phyloP scores from a whole-genome alignment of 345 rosid species.

The Sisymbrium altissimum region DNA sequence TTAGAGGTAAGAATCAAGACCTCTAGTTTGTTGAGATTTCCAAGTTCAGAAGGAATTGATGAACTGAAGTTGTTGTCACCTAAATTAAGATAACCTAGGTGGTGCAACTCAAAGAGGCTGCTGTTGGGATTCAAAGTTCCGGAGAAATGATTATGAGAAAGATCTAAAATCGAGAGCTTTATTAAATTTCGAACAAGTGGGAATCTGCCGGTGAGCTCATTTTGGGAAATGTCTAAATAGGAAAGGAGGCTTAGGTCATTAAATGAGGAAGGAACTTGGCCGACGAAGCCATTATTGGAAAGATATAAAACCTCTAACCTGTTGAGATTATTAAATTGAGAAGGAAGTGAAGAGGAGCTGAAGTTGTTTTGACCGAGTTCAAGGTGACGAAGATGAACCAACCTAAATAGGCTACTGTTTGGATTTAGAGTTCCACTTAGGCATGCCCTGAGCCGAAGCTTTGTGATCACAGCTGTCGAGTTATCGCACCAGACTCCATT shows the following conservation, averaged over 20 bases:
- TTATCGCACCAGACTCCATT: conserved; percentile 12
- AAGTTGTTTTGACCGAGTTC: background rate
- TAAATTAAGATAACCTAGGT: background rate
- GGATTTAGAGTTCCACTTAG: conserved; percentile 5
- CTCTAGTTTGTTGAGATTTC: background rate
- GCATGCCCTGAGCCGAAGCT: background rate
- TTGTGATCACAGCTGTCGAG: background rate
- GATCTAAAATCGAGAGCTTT: background rate
- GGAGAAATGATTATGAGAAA: background rate
- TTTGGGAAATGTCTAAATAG: background rate
- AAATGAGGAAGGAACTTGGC: conserved; percentile 3
- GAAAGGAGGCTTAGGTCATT: background rate
- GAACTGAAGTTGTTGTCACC: background rate
- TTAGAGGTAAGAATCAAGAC: background rate
- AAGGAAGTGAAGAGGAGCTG: background rate
- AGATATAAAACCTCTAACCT: background rate
- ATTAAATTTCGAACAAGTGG: background rate
- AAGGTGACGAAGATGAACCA: background rate
- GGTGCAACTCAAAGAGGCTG: conserved; percentile 2
- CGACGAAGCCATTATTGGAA: background rate
- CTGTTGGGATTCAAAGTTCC: background rate
- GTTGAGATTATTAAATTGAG: conserved; percentile 9
- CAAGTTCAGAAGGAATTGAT: conserved; percentile 1
- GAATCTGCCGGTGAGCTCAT: conserved; percentile 12
- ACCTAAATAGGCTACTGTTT: conserved; percentile 9